Percentiles rank a stretch among this genome's conserved stretches.
phyloP scores from a whole-genome alignment of 805 yeast genomes.

The Yamadazyma scolyti region DNA sequence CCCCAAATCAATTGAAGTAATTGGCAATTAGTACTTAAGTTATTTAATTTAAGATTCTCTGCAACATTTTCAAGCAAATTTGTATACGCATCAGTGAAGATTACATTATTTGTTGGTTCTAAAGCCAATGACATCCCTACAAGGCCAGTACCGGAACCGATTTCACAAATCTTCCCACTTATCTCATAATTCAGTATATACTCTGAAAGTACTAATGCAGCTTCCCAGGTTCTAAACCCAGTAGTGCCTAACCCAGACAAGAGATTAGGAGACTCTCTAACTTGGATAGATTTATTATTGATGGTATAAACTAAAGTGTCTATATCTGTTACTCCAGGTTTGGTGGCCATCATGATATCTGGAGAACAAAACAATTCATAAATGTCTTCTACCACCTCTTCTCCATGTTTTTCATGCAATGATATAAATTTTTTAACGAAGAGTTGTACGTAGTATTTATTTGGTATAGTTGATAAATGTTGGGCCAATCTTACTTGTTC shows the following conservation, averaged over 20 bases:
- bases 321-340: conserved; percentile 31
- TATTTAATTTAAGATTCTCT: conserved; percentile 2
- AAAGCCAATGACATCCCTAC: conserved; percentile 49
- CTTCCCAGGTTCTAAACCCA: conserved; percentile 93
- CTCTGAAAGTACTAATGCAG: conserved; percentile 64
- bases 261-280: conserved; percentile 59
- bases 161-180: conserved; percentile 49
- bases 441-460: conserved; percentile 49
- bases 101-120: conserved; percentile 21
- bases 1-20: conserved; percentile 65
- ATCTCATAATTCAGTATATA: conserved; percentile 15
- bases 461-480: conserved; percentile 15
- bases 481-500: conserved; percentile 1
- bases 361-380: conserved; percentile 38
- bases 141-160: conserved; percentile 91
- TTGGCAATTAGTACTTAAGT: conserved; percentile 7
- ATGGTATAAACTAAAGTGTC: conserved; percentile 38
- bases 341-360: conserved; percentile 26
- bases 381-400: conserved; percentile 36
- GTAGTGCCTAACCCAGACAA: conserved; percentile 80
- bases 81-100: conserved; percentile 70
- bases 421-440: conserved; percentile 43
- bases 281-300: conserved; percentile 18
- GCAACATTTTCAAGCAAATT: conserved; percentile 2
- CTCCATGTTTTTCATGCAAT: conserved; percentile 23